A percentile compares a stretch with the other conserved stretches of the same genome.
These are phyloP conservation scores for Cryptosporidium tyzzeri DNA, from an alignment of 169 alveolate species.

Conservation along the genomic window DNA sequence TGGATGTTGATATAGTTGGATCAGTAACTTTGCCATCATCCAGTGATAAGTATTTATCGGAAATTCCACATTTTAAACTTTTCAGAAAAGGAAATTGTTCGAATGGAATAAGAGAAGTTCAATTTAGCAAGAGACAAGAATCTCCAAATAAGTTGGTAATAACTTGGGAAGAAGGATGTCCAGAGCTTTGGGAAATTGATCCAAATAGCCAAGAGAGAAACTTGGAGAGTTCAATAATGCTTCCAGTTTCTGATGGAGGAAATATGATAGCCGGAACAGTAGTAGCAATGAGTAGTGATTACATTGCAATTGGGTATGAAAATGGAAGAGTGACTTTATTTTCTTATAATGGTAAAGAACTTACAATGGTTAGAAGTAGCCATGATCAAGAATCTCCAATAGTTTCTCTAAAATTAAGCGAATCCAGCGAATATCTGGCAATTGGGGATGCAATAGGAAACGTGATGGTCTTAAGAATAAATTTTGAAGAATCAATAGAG, in stretches of 20 bases:
- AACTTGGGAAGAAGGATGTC: constrained; percentile 75
- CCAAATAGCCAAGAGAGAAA: neutral
- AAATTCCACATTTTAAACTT: constrained; percentile 30
- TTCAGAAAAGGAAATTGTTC: constrained; percentile 8
- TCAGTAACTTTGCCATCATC: neutral
- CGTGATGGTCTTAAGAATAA: constrained; percentile 14
- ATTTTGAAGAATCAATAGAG: neutral
- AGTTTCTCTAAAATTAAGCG: constrained; percentile 49
- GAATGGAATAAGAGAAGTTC: constrained; percentile 61
- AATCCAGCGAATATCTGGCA: constrained; percentile 13
- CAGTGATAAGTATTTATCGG: neutral
- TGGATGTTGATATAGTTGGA: neutral
- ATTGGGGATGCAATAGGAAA: constrained; percentile 62
- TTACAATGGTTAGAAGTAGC: constrained; percentile 1
- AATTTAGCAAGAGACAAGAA: constrained; percentile 41
- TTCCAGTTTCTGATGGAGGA: constrained; percentile 52
- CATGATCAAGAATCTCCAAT: constrained; percentile 54
- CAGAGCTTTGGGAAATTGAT: constrained; percentile 73
- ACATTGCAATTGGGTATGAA: constrained; percentile 67
- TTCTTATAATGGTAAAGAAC: constrained; percentile 38
- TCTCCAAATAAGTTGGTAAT: constrained; percentile 53
- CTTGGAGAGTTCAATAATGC: constrained; percentile 17
- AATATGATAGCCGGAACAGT: constrained; percentile 57
- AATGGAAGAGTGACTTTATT: constrained; percentile 59
- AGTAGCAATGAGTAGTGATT: constrained; percentile 37